These are phyloP conservation scores for Alternaria consortialis DNA, from an alignment of 2,329 filamentous ascomycete species.

Conservation along the genomic window DNA sequence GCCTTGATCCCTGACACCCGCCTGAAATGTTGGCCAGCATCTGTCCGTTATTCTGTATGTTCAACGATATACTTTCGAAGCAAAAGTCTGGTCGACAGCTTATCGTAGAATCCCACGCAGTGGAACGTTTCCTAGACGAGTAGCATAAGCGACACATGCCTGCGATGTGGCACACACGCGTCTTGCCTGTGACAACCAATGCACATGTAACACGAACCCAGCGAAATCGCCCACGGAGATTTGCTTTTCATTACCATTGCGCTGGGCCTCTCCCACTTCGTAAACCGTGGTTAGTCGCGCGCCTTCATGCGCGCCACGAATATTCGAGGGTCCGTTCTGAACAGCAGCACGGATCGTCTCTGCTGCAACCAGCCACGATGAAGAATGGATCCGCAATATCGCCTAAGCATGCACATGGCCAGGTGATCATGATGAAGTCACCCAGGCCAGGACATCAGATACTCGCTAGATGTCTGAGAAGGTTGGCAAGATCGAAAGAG, in stretches of 20 bases:
- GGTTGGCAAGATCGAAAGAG: constrained; percentile 28
- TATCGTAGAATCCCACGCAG: constrained; percentile 35
- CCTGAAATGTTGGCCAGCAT: constrained; percentile 8
- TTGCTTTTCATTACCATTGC: constrained; percentile 31
- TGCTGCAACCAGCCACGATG: constrained; percentile 24
- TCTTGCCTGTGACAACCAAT: constrained; percentile 25
- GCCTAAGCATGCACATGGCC: constrained; percentile 29
- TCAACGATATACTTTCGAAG: constrained; percentile 8
- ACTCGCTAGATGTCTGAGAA: constrained; percentile 15
- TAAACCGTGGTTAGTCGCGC: constrained; percentile 16
- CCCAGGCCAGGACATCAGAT: constrained; percentile 8
- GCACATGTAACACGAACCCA: constrained; percentile 27
- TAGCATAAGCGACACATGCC: constrained; percentile 26
- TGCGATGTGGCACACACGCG: constrained; percentile 23
- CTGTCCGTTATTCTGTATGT: neutral
- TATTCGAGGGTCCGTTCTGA: constrained; percentile 7
- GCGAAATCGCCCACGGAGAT: constrained; percentile 17
- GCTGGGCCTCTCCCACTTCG: constrained; percentile 25
- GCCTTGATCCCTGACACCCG: constrained; percentile 1
- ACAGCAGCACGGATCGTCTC: constrained; percentile 10
- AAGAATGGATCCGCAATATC: constrained; percentile 24
- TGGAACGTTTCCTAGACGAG: constrained; percentile 27
- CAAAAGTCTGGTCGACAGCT: constrained; percentile 24
- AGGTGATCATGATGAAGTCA: constrained; percentile 31
- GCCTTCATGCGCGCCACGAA: constrained; percentile 13